These are phyloP conservation scores for Hymenoscyphus linearis DNA, from an alignment of 2,329 filamentous ascomycete genomes.

Conservation along the genomic window DNA sequence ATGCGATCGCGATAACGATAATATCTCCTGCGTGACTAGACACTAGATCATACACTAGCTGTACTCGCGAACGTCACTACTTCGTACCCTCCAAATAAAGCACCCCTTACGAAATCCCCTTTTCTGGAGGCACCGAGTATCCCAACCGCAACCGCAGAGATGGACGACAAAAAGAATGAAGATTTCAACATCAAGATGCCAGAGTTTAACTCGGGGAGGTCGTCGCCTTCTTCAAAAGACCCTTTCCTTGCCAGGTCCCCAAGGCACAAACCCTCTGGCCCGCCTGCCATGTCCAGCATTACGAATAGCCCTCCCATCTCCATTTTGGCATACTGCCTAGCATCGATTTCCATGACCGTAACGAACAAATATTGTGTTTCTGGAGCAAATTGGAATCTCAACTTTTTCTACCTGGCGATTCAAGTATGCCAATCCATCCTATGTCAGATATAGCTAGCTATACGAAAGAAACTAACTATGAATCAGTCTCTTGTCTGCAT, in stretches of 20 bases:
- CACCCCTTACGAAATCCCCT: constrained; percentile 12
- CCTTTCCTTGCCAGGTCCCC: constrained; percentile 32
- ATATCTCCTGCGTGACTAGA: background rate
- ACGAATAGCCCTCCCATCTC: constrained; percentile 75
- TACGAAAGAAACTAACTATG: constrained; percentile 11
- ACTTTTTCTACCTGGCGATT: constrained; percentile 88
- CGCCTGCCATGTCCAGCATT: constrained; percentile 35
- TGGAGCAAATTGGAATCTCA: constrained; percentile 86
- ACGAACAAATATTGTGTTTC: constrained; percentile 99
- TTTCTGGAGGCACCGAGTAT: background rate
- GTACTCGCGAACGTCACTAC: background rate
- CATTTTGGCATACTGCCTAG: constrained; percentile 84
- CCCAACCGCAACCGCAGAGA: constrained; percentile 37
- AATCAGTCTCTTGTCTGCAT: constrained; percentile 83
- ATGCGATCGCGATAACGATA: background rate
- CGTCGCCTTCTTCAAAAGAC: constrained; percentile 34
- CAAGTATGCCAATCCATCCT: constrained; percentile 59
- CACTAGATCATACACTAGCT: background rate
- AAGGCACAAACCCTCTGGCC: constrained; percentile 27
- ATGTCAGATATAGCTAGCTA: constrained; percentile 4
- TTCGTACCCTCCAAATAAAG: constrained; percentile 9
- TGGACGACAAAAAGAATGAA: constrained; percentile 88
- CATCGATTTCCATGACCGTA: constrained; percentile 99
- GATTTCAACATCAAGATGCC: constrained; percentile 70
- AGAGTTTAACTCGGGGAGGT: constrained; percentile 28